These are phyloP conservation scores for Epichloe typhina DNA, from an alignment of 2,329 filamentous ascomycete species.

Conservation along the genomic window DNA sequence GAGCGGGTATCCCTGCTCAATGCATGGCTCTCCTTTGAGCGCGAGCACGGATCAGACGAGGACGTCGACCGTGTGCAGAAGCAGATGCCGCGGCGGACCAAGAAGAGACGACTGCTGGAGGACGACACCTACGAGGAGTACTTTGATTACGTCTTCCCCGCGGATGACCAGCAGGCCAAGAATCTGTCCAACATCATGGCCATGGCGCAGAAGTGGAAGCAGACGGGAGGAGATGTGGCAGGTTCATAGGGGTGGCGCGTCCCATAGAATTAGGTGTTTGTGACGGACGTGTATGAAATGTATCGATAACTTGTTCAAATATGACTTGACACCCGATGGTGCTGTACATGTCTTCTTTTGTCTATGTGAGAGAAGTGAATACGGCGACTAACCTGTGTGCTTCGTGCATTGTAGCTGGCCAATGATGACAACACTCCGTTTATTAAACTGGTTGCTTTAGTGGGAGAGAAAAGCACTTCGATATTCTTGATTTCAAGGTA, in stretches of 20 bases:
- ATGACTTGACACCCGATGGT: background rate
- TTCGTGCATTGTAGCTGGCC: too few relatives aligned
- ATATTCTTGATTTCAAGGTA: too few relatives aligned
- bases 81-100: slow-evolving; percentile 87
- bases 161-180: slow-evolving; percentile 76
- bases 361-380: too few relatives aligned
- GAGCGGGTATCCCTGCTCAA: slow-evolving; percentile 87
- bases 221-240: slow-evolving; percentile 26
- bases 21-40: slow-evolving; percentile 86
- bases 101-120: slow-evolving; percentile 82
- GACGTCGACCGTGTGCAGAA: slow-evolving; percentile 75
- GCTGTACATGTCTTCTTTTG: too few relatives aligned
- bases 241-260: slow-evolving; percentile 11
- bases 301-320: background rate
- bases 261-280: background rate
- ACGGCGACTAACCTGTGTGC: too few relatives aligned
- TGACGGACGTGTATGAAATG: background rate
- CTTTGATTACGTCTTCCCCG: slow-evolving; percentile 92
- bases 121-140: slow-evolving; percentile 92
- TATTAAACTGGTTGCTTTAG: too few relatives aligned
- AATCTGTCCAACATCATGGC: slow-evolving; percentile 75
- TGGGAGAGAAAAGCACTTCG: too few relatives aligned
- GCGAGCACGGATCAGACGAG: slow-evolving; percentile 60
- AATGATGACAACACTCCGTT: too few relatives aligned
- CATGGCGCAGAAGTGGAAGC: slow-evolving; percentile 82